Evolutionary conservation across 2,329 filamentous ascomycete species (phyloP), one percentile per base, ranked within the genome.

Genomic region (Botrytis medusae): DNA sequence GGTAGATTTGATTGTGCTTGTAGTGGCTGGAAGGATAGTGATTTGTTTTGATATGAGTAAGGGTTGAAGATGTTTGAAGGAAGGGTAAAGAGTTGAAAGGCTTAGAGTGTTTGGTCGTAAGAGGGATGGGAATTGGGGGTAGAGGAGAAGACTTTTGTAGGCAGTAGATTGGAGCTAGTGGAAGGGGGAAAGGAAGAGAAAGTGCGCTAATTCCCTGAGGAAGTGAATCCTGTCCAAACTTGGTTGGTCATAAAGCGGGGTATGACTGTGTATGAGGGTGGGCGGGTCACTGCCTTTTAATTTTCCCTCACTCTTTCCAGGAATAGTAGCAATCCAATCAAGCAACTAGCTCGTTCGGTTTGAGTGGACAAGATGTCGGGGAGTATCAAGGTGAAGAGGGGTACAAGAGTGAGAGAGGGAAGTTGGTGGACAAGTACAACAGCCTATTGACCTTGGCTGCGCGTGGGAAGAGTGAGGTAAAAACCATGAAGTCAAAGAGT

Each of bases 21-120:
- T 46, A 8, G 16, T 16, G 20, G 18, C 57, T 54, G 44, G 20
- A 29, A 61, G 54, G 48, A 32, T 25, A 32, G 4, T 42, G n/a
- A 51, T 59, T 25, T 62, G 64, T 72, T 42, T 63, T 37, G 25
- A 29, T 69, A 61, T 64, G 73, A 42, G 42, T 59, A 37, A 57
- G 34, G n/a, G 34, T n/a, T 68, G 20, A 68, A 34, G 59, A 75
- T 46, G n/a, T 32, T 69, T 37, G 40, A 40, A 71, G 37, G 34
- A 34, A 44, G 48, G 69, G 69, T 60, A 8, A n/a, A 9, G 14
- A 37, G 25, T 8, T n/a, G 9, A 18, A 40, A 18, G 8, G 16
- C 12, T 48, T 51, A 3, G 25, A 40, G 34, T 48, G n/a, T 25
- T 48, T 46, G 42, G 51, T 61, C 69, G 32, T 37, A 72, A 54